phyloP scores from a whole-genome alignment of 2,329 filamentous ascomycete species.

The Trichoderma pleuroti region DNA sequence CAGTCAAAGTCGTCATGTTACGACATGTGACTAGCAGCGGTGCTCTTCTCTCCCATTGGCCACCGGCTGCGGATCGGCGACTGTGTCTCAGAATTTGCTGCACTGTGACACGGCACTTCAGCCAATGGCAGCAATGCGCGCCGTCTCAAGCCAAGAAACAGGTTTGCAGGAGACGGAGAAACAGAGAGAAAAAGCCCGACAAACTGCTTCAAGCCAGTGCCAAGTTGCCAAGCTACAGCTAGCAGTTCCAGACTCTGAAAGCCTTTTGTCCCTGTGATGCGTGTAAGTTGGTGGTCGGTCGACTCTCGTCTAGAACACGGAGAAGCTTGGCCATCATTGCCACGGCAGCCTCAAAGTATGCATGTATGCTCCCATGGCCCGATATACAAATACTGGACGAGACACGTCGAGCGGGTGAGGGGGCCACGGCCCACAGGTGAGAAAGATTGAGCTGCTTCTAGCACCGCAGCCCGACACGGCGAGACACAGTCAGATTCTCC shows the following conservation, averaged over 20 bases:
- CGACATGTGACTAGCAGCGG: not conserved
- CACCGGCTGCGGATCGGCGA: not conserved
- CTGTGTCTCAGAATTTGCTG: not conserved
- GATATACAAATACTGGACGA: not conserved
- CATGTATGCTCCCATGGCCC: not conserved
- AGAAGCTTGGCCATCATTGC: not conserved
- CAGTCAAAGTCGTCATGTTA: not conserved
- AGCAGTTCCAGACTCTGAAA: not conserved
- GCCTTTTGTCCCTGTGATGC: not conserved
- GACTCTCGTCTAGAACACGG: not conserved
- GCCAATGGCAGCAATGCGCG: not conserved
- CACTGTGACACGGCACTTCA: not conserved
- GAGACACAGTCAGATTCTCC: slow-evolving; percentile 7
- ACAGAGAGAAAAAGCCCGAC: not conserved
- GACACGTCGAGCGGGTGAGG: not conserved
- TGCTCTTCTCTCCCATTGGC: not conserved
- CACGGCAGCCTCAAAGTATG: not conserved
- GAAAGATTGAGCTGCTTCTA: not conserved
- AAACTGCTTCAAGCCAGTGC: not conserved
- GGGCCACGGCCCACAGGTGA: not conserved
- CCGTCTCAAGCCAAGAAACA: not conserved
- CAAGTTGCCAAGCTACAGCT: not conserved
- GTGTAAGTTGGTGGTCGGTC: not conserved
- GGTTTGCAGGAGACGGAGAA: not conserved
- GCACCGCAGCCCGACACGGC: not conserved